phyloP scores from a whole-genome alignment of 2,329 filamentous ascomycete genomes.

The Seiridium cupressi region DNA sequence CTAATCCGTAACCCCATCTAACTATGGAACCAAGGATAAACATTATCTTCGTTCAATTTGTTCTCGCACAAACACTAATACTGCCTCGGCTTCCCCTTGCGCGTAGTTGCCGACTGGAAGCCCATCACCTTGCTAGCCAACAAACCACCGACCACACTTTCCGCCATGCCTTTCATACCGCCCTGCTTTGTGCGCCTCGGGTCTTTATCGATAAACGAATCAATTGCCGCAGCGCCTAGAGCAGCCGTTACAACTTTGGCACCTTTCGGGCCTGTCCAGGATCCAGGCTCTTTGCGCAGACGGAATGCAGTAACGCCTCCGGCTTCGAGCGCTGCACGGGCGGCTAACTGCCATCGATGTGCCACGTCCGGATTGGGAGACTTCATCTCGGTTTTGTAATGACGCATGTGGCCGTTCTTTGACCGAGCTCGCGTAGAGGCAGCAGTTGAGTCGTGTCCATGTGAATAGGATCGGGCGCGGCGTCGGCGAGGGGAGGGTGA shows the following conservation, averaged over 20 bases:
- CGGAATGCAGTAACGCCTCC: constrained; percentile 48
- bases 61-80: background rate
- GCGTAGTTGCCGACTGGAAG: constrained; percentile 15
- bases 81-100: constrained; percentile 12
- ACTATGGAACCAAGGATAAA: no score
- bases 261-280: constrained; percentile 48
- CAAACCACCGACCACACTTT: constrained; percentile 26
- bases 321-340: constrained; percentile 44
- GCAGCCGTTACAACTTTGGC: constrained; percentile 48
- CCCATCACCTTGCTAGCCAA: constrained; percentile 29
- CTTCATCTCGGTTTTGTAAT: constrained; percentile 3
- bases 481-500: background rate
- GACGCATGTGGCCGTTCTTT: background rate
- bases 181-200: constrained; percentile 18
- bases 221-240: constrained; percentile 45
- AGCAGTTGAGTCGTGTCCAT: background rate
- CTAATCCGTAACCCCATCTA: no score
- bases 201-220: constrained; percentile 40
- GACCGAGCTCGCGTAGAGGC: background rate
- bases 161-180: constrained; percentile 28
- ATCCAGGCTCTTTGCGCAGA: constrained; percentile 40
- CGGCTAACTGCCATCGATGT: constrained; percentile 33
- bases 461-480: background rate
- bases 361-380: constrained; percentile 13
- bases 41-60: no score